These are phyloP conservation scores for Rhodotorula toruloides DNA, from an alignment of 768 basidiomycete genomes.

Conservation along the genomic window DNA sequence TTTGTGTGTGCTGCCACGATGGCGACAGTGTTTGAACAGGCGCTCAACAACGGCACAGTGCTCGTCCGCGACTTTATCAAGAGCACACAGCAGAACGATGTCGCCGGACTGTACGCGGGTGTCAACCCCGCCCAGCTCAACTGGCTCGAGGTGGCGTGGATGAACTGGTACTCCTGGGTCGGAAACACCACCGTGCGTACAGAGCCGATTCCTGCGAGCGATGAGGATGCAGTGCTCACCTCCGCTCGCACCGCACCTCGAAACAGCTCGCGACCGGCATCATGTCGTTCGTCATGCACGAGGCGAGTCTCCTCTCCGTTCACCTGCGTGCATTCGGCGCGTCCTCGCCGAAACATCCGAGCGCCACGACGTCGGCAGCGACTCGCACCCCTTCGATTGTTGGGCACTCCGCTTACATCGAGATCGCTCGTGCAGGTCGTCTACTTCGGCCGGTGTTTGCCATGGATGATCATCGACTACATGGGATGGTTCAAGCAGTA, in stretches of 20 bases:
- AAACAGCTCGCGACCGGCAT: slow-evolving; percentile 76
- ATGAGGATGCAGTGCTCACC: no score
- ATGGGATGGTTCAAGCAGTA: slow-evolving; percentile 89
- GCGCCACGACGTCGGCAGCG: no score
- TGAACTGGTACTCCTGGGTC: slow-evolving; percentile 74
- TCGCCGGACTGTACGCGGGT: slow-evolving; percentile 43
- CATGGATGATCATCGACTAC: slow-evolving; percentile 91
- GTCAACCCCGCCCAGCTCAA: slow-evolving; percentile 43
- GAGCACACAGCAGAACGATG: slow-evolving; percentile 11
- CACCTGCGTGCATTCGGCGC: no score
- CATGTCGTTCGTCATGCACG: slow-evolving; percentile 86
- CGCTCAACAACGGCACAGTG: slow-evolving; percentile 23
- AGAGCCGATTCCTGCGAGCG: background rate
- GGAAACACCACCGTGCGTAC: slow-evolving; percentile 77
- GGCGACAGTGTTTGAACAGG: slow-evolving; percentile 24
- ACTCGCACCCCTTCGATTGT: no score
- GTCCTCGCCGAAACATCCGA: no score
- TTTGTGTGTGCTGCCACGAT: background rate
- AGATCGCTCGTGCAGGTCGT: no score
- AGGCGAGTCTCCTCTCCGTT: slow-evolving; percentile 47
- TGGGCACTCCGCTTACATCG: background rate
- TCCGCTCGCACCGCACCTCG: background rate
- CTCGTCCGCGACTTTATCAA: slow-evolving; percentile 26
- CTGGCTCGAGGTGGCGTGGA: slow-evolving; percentile 55
- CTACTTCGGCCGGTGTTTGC: slow-evolving; percentile 91